Conservation (phyloP, 768 basidiomycete genomes). For the Lentinus brumalis region DNA sequence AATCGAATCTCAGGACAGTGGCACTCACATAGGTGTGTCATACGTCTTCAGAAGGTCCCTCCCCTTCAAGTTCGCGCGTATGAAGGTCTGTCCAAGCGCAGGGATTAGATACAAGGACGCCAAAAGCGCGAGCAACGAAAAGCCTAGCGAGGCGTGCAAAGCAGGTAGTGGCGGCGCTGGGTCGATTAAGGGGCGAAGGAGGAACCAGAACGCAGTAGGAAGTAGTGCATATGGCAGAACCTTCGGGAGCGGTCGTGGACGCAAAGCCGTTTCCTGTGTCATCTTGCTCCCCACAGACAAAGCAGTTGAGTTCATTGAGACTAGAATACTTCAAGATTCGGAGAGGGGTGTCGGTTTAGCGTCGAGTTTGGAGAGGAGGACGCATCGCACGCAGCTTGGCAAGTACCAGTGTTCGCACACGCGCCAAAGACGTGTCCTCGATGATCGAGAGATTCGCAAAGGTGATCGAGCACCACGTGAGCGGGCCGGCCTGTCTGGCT, state of each 20-base stretch:
- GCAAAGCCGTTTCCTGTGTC: slow-evolving; percentile 10
- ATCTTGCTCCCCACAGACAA: neutral
- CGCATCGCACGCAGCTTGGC: too few species aligned
- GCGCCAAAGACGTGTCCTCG: too few species aligned
- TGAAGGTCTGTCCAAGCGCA: slow-evolving; percentile 77
- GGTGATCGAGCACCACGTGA: too few species aligned
- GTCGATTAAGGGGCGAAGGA: slow-evolving; percentile 69
- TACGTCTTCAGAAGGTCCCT: slow-evolving; percentile 86
- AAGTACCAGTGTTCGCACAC: too few species aligned
- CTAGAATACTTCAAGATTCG: neutral
- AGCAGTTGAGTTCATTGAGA: neutral
- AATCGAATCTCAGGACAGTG: too few species aligned
- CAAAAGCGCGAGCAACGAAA: slow-evolving; percentile 81
- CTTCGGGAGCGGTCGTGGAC: slow-evolving; percentile 23
- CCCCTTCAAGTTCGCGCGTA: slow-evolving; percentile 82
- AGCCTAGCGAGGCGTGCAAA: slow-evolving; percentile 78
- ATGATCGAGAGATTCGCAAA: too few species aligned
- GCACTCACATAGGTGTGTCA: slow-evolving; percentile 63
- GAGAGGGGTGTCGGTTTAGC: too few species aligned
- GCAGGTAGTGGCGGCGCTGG: slow-evolving; percentile 71
- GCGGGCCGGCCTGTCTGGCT: too few species aligned
- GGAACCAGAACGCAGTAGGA: slow-evolving; percentile 73
- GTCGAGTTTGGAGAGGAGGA: too few species aligned
- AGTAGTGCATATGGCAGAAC: slow-evolving; percentile 58
- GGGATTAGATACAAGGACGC: slow-evolving; percentile 80